Conservation (phyloP, 192 early-diverging fungal species). For the Polychytrium aggregatum region DNA sequence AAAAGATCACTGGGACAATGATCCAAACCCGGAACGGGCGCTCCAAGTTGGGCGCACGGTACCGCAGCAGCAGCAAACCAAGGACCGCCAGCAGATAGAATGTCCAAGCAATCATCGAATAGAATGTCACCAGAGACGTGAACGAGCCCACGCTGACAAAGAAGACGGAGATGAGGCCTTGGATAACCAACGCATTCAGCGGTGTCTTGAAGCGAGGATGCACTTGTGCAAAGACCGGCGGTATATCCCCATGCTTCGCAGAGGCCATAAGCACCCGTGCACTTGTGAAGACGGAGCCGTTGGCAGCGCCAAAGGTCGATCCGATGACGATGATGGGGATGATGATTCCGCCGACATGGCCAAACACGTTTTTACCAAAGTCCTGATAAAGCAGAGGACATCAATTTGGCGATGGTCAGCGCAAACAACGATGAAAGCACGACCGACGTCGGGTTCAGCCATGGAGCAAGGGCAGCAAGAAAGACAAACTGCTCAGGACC, state of each 20-base stretch:
- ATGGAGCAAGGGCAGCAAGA: neutral
- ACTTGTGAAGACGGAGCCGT: constrained; percentile 65
- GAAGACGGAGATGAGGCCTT: constrained; percentile 44
- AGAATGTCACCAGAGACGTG: constrained; percentile 62
- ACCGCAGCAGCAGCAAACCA: constrained; percentile 50
- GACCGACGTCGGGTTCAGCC: neutral
- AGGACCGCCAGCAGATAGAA: constrained; percentile 61
- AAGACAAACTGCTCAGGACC: neutral
- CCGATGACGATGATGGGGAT: constrained; percentile 62
- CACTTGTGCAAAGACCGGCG: constrained; percentile 55
- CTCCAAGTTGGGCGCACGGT: constrained; percentile 51
- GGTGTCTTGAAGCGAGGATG: constrained; percentile 49
- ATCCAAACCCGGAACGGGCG: constrained; percentile 64
- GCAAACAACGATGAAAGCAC: constrained; percentile 2
- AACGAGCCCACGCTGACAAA: constrained; percentile 57
- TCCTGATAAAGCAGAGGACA: constrained; percentile 27
- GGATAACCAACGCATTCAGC: constrained; percentile 50
- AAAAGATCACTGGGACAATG: constrained; percentile 54
- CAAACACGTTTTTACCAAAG: constrained; percentile 63
- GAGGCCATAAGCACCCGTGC: constrained; percentile 59
- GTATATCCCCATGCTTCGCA: constrained; percentile 52
- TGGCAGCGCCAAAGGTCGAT: constrained; percentile 66
- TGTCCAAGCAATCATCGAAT: constrained; percentile 60
- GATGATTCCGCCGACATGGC: constrained; percentile 48
- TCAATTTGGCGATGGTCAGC: neutral